Conservation (phyloP, 768 basidiomycete genomes). For the Russula foetens region DNA sequence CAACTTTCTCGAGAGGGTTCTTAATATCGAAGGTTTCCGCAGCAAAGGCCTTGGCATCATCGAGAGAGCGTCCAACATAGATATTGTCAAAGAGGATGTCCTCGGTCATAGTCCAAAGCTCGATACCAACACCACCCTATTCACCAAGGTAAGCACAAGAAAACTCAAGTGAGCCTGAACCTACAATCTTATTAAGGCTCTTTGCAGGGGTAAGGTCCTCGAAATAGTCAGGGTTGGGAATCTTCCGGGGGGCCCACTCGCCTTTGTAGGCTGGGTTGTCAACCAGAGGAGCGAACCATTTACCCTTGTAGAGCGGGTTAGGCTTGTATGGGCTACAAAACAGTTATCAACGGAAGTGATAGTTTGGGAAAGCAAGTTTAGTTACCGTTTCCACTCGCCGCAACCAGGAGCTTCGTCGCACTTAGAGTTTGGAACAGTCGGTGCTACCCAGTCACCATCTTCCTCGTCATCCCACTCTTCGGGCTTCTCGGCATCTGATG, state of each 20-base stretch:
- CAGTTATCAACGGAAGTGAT: not conserved
- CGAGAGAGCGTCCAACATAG: constrained; percentile 84
- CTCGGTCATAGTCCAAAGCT: constrained; percentile 99
- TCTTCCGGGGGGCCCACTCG: constrained; percentile 85
- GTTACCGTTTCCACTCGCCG: constrained; percentile 84
- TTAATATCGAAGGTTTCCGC: constrained; percentile 88
- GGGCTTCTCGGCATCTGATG: constrained; percentile 77
- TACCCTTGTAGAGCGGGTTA: constrained; percentile 96
- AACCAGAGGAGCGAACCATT: constrained; percentile 92
- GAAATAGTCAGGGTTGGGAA: constrained; percentile 85
- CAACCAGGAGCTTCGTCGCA: constrained; percentile 89
- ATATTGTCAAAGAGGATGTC: constrained; percentile 91
- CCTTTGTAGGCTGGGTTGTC: constrained; percentile 98
- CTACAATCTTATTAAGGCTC: constrained; percentile 75
- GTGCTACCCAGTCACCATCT: constrained; percentile 97
- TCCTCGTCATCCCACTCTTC: constrained; percentile 99
- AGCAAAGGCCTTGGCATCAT: constrained; percentile 78
- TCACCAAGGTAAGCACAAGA: constrained; percentile 1
- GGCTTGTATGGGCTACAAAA: constrained; percentile 63
- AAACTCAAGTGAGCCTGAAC: constrained; percentile 23
- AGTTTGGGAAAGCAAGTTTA: not conserved
- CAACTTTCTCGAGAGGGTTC: constrained; percentile 68
- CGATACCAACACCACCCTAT: constrained; percentile 90
- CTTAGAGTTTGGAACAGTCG: constrained; percentile 82
- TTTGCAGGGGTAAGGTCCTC: constrained; percentile 81